Percentiles rank a stretch among this genome's conserved stretches.
Evolutionary conservation across 1,284 basidiomycete species (phyloP).

Genomic region (Trichosporon sp.): DNA sequence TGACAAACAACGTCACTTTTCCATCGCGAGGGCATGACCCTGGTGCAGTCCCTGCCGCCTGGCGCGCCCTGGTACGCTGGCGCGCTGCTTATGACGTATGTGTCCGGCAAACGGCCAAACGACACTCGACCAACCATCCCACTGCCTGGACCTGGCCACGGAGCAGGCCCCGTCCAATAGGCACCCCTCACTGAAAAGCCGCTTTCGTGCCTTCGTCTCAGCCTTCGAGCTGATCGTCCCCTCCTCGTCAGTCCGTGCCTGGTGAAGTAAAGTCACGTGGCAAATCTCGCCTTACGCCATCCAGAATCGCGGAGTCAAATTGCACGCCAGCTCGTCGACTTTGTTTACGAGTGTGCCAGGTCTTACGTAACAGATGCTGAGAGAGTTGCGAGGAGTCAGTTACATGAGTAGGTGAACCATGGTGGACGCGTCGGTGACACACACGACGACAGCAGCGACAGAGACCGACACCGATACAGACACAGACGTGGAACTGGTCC

Average conservation of each 20-base stretch:
- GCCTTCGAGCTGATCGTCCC: neutral
- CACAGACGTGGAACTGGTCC: neutral
- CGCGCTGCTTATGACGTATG: neutral
- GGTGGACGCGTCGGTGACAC: neutral
- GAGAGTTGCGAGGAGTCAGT: neutral
- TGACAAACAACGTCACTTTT: slow-evolving; percentile 9
- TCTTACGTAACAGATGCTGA: neutral
- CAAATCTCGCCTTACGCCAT: neutral
- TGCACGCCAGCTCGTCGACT: neutral
- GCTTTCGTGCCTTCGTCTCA: neutral
- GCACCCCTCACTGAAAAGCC: neutral
- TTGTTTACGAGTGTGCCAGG: neutral
- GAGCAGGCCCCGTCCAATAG: neutral
- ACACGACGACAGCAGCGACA: neutral
- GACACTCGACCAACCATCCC: neutral
- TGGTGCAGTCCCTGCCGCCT: neutral
- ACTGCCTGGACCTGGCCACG: slow-evolving; percentile 2
- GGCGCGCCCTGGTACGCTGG: slow-evolving; percentile 2
- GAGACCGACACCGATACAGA: neutral
- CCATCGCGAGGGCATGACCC: neutral
- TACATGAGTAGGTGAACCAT: neutral
- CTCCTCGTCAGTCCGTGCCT: neutral
- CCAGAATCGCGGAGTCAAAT: neutral
- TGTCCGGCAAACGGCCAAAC: neutral
- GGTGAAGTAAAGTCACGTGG: neutral